A percentile compares a stretch with the other conserved stretches of the same genome.
These are phyloP conservation scores for Sporothrix mexicana DNA, from an alignment of 2,329 filamentous ascomycete genomes.

Conservation along the genomic window DNA sequence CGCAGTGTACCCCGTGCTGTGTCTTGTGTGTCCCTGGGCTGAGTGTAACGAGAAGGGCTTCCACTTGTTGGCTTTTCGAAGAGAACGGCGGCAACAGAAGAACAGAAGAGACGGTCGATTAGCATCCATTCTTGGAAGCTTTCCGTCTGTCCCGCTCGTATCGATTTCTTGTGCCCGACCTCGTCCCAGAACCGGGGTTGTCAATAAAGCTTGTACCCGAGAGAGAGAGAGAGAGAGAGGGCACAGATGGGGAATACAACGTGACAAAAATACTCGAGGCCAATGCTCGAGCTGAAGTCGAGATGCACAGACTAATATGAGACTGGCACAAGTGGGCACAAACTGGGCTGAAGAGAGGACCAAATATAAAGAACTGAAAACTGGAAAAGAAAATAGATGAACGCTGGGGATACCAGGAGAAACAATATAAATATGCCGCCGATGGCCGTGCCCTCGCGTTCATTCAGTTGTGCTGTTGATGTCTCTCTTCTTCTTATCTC, in stretches of 20 bases:
- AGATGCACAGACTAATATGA: not conserved
- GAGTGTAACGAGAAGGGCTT: not conserved
- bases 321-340: not conserved
- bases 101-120: not conserved
- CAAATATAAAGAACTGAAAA: no score
- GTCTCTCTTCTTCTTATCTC: not conserved
- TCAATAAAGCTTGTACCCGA: not conserved
- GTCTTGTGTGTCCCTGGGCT: not conserved
- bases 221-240: not conserved
- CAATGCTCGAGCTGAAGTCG: conserved; percentile 13
- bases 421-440: conserved; percentile 15
- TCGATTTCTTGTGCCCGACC: not conserved
- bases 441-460: conserved; percentile 4
- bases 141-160: not conserved
- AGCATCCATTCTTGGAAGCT: no score
- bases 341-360: not conserved
- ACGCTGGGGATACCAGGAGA: not conserved
- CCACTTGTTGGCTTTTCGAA: not conserved
- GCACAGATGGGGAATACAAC: not conserved
- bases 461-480: not conserved
- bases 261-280: not conserved
- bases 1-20: conserved; percentile 2
- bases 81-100: not conserved
- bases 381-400: not conserved
- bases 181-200: not conserved